phyloP scores from a whole-genome alignment of 805 yeast genomes.

The Metschnikowia gruessii region DNA sequence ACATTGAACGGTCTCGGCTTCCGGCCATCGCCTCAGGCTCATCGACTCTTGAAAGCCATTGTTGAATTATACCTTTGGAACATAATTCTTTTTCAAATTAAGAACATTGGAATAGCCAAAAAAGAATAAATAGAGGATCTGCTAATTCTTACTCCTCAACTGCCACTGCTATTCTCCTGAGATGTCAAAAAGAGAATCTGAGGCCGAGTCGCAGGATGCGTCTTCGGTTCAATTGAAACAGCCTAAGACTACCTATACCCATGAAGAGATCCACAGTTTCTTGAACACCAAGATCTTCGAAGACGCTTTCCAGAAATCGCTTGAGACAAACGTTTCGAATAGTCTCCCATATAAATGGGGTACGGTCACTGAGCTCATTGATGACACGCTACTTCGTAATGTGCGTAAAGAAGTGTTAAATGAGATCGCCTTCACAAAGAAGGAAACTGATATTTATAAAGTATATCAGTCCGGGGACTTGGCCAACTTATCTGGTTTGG shows the following conservation, averaged over 20 bases:
- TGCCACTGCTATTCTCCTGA: too few species aligned
- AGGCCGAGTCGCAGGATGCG: slow-evolving; percentile 1
- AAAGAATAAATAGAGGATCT: not conserved
- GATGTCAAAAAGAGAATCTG: slow-evolving; percentile 17
- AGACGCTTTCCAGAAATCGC: slow-evolving; percentile 32
- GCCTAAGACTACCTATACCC: slow-evolving; percentile 19
- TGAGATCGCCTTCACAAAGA: slow-evolving; percentile 85
- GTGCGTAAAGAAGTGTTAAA: slow-evolving; percentile 83
- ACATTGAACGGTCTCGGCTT: not conserved
- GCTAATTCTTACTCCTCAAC: not conserved
- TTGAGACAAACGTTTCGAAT: slow-evolving; percentile 44
- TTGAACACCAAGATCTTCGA: slow-evolving; percentile 52
- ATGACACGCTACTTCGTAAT: slow-evolving; percentile 70
- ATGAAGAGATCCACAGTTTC: slow-evolving; percentile 37
- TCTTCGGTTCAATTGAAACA: slow-evolving; percentile 2
- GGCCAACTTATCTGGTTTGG: slow-evolving; percentile 85
- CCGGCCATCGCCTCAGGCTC: not conserved
- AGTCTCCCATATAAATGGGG: slow-evolving; percentile 92
- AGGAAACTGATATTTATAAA: slow-evolving; percentile 96
- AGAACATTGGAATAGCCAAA: too few species aligned
- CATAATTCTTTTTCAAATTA: too few species aligned
- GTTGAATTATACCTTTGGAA: too few species aligned
- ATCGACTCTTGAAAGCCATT: not conserved
- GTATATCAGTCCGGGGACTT: slow-evolving; percentile 88
- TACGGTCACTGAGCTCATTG: slow-evolving; percentile 65